Conservation (phyloP, 805 yeast genomes). For the Barnettozyma salicaria region DNA sequence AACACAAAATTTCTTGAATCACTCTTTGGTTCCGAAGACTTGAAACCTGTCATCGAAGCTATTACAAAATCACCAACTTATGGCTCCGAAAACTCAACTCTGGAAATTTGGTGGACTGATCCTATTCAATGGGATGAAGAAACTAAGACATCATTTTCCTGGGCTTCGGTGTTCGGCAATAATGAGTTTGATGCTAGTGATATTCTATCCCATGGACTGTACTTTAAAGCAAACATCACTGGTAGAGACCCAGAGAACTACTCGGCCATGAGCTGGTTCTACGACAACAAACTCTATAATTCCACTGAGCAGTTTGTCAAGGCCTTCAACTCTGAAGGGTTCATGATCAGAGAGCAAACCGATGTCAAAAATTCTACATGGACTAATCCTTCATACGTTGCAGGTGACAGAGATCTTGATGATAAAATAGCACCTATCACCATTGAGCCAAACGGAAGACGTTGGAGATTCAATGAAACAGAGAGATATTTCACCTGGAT, state of each 20-base stretch:
- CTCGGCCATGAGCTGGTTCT: conserved; percentile 20
- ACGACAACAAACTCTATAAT: conserved; percentile 20
- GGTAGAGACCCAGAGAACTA: conserved; percentile 20
- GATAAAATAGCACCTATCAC: conserved; percentile 22
- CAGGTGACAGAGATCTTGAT: conserved; percentile 22
- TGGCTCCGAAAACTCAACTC: conserved; percentile 19
- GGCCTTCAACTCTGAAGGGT: conserved; percentile 20
- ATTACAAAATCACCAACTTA: conserved; percentile 16
- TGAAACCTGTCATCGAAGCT: conserved; percentile 16
- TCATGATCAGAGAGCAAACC: conserved; percentile 17
- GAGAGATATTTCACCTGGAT: conserved; percentile 28
- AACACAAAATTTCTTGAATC: conserved; percentile 8
- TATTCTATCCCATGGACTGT: conserved; percentile 21
- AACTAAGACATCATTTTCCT: conserved; percentile 12
- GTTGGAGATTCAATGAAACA: conserved; percentile 23
- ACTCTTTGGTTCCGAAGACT: conserved; percentile 8
- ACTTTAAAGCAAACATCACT: conserved; percentile 19
- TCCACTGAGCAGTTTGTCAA: conserved; percentile 23
- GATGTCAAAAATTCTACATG: conserved; percentile 6
- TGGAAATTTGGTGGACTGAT: conserved; percentile 24
- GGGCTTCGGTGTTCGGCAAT: conserved; percentile 20
- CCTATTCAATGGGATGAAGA: conserved; percentile 20
- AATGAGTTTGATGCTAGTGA: conserved; percentile 22
- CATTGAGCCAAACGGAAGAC: conserved; percentile 26
- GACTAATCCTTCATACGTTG: conserved; percentile 13